These are phyloP conservation scores for Pezicula carpinea DNA, from an alignment of 2,329 filamentous ascomycete species.

Conservation along the genomic window DNA sequence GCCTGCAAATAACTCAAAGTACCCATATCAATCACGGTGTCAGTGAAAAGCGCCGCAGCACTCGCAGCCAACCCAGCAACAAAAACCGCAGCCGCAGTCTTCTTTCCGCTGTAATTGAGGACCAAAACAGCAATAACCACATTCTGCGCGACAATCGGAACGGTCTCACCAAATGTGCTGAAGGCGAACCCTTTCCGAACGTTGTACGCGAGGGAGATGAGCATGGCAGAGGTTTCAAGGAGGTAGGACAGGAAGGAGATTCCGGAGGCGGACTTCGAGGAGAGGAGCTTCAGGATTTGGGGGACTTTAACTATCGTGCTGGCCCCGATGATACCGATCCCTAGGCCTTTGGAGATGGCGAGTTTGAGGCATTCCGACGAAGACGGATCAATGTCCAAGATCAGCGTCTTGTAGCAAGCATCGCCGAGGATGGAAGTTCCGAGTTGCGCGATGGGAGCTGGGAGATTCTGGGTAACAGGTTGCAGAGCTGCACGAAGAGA, in stretches of 20 bases:
- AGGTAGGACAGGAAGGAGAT: conserved; percentile 88
- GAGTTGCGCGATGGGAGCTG: conserved; percentile 67
- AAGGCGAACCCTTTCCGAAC: conserved; percentile 88
- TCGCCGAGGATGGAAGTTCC: conserved; percentile 77
- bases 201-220: conserved; percentile 91
- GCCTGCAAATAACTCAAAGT: conserved; percentile 64
- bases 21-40: conserved; percentile 55
- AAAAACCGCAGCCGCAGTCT: conserved; percentile 67
- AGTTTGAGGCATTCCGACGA: conserved; percentile 80
- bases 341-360: conserved; percentile 85
- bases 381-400: conserved; percentile 78
- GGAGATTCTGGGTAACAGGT: conserved; percentile 70
- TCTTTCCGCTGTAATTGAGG: conserved; percentile 72
- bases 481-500: conserved; percentile 54
- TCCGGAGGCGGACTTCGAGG: conserved; percentile 74
- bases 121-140: conserved; percentile 84
- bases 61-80: conserved; percentile 70
- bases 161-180: conserved; percentile 94
- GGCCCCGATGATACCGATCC: conserved; percentile 87
- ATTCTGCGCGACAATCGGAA: conserved; percentile 88
- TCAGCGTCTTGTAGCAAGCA: conserved; percentile 77
- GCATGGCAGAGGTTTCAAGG: conserved; percentile 82
- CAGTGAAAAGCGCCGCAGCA: conserved; percentile 65
- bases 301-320: conserved; percentile 93
- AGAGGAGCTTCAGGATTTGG: conserved; percentile 88